Evolutionary conservation across 306 rosid genomes (phyloP), one percentile per base, ranked within the genome.

Genomic region (Dryas drummondii): DNA sequence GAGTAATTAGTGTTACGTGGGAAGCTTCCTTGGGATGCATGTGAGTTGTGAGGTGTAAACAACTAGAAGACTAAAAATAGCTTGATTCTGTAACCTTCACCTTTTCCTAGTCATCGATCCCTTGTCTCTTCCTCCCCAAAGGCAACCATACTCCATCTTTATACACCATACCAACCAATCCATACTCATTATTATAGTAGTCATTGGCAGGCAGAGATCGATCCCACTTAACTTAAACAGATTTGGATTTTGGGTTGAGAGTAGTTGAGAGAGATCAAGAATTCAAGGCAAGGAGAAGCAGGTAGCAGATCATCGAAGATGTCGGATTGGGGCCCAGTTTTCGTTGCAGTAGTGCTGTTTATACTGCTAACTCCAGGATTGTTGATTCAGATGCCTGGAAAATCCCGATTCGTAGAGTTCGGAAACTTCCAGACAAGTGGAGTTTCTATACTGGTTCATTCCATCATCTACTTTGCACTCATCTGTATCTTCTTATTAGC

Each of bases 301-400:
- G 40, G 69, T 13, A 41, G 41, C 9, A 10, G 16, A 11, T 14
- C 16, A 22, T 49, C 8, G 46, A 61, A 81, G n/a, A 94, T 94
- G 99, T 84, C 84, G 9, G 99, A 94, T 78, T 94, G 99, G 99
- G 99, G 99, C 14, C 92, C 99, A 32, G 93, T 94, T 15, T 94
- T 94, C 61, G 82, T 94, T 53, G 91, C 99, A 2, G 97, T 87
- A 78, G 85, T 94, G 51, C 85, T 94, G 54, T 94, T 92, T 87
- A 74, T 94, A 59, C 87, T 94, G 61, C 79, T 94, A 1, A 92
- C 97, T 41, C 99, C 99, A 1, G 99, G 97, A 0, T 27, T 94
- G 51, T 76, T 94, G 52, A 62, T 91, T 17, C 99, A 94, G 84
- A 86, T 94, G 3, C 99, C 97, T 0, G 99, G 93, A 4, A 87